Conservation (phyloP, 495 filamentous ascomycete species). For the Penicillium argentinense region DNA sequence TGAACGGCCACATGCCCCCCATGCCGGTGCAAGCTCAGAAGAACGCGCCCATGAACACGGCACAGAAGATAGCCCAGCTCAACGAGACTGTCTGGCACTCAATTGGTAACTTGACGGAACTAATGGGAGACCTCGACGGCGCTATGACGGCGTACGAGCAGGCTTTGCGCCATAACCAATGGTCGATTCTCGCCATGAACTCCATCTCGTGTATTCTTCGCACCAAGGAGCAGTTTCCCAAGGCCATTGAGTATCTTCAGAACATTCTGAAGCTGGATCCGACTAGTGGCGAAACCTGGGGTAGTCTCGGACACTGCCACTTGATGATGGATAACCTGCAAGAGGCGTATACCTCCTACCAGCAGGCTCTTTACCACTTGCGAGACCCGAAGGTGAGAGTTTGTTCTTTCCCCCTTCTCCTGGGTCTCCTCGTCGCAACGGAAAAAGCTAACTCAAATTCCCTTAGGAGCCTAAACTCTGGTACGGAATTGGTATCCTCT, state of each 20-base stretch:
- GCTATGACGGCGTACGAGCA: constrained; percentile 86
- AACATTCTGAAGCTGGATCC: constrained; percentile 87
- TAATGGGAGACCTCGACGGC: constrained; percentile 84
- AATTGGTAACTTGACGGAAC: constrained; percentile 85
- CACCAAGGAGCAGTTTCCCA: constrained; percentile 88
- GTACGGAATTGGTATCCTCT: constrained; percentile 98
- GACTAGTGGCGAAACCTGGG: constrained; percentile 94
- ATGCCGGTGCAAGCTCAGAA: constrained; percentile 56
- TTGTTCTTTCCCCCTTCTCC: not conserved
- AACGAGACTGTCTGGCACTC: constrained; percentile 94
- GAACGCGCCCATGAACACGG: constrained; percentile 47
- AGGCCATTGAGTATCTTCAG: constrained; percentile 90
- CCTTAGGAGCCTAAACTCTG: constrained; percentile 90
- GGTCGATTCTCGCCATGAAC: constrained; percentile 92
- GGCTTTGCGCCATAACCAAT: constrained; percentile 81
- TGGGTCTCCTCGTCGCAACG: not conserved
- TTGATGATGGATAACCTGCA: constrained; percentile 99
- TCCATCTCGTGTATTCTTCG: constrained; percentile 88
- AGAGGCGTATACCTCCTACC: constrained; percentile 96
- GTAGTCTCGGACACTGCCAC: constrained; percentile 92
- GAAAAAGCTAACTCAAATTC: not conserved
- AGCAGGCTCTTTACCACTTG: constrained; percentile 90
- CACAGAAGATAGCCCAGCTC: constrained; percentile 60
- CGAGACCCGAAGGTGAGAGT: constrained; percentile 83
- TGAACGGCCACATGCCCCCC: constrained; percentile 50